Conservation (phyloP, 768 basidiomycete species). For the Cystobasidium ongulense region DNA sequence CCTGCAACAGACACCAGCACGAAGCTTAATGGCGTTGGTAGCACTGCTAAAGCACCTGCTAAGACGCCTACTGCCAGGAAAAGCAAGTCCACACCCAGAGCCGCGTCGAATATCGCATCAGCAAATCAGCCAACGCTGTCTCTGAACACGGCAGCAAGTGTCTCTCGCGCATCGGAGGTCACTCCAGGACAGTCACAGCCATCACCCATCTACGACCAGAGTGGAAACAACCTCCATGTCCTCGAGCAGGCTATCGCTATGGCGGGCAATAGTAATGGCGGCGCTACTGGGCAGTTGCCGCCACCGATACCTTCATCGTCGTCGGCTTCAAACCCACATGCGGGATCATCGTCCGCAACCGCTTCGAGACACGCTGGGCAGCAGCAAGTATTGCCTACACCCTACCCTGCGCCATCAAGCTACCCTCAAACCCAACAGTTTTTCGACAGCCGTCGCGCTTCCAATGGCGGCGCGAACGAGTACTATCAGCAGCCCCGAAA, state of each 20-base stretch:
- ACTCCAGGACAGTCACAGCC: background rate
- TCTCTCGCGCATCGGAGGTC: background rate
- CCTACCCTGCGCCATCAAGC: background rate
- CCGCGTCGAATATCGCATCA: too few species aligned
- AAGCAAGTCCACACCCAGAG: background rate
- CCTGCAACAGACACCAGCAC: too few species aligned
- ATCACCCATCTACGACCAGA: conserved; percentile 4
- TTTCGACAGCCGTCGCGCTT: background rate
- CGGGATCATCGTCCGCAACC: background rate
- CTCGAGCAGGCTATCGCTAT: conserved; percentile 27
- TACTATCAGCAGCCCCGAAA: background rate
- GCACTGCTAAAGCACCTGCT: background rate
- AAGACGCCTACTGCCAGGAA: background rate
- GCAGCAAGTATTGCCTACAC: background rate
- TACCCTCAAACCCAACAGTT: too few species aligned
- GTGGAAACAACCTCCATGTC: conserved; percentile 20
- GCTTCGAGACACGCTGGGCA: background rate
- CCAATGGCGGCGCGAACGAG: background rate
- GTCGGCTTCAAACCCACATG: too few species aligned
- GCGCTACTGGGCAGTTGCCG: background rate
- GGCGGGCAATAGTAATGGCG: background rate
- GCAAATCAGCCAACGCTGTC: background rate
- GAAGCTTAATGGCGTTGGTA: too few species aligned
- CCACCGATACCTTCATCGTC: background rate
- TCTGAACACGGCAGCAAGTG: background rate